Base-by-base conservation (phyloP, 768 basidiomycete species). In the Daedaleopsis nitida region DNA sequence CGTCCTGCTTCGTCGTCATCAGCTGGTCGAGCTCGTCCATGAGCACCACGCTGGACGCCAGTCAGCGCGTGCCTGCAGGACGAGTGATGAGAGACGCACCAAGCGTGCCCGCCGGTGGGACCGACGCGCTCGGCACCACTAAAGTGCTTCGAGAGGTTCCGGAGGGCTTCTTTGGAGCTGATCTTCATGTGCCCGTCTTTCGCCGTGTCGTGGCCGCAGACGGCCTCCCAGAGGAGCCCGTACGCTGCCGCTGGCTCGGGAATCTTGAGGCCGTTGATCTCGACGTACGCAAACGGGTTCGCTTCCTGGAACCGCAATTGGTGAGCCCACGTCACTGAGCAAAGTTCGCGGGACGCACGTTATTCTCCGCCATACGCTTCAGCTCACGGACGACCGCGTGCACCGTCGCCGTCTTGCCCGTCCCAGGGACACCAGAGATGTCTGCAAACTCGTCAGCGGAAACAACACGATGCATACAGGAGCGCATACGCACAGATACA, bases 21-120 rank as follows among this genome's bases (percentile, higher is more conserved):
- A 99, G 82, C 73, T 98, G 97, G 75, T 99, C 97, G 5, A 99
- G 82, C 75, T 99, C 97, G 72, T 99, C 96, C 93, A 99, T 98
- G 16, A 99, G 80, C 5, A 98, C 95, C 5, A 98, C 91, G 59
- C 95, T 98, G 65, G 8, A 11, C 21, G 34, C 16, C 24, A 24
- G 64, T 47, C 17, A 64, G 55, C 11, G 39, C 17, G 57, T 44
- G 38, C 27, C 27, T 55, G 11, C 16, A 3, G 16, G 9, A 16
- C 23, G 32, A 17, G 32, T 27, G 24, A n/a, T 27, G 23, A 7
- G 39, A 17, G 9, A 79, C 86, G 57, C 63, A 95, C 96, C 92
- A 97, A 10, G 96, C 94, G 73, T 94, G 92, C 17, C 86, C 85
- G 38, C 87, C 86, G 3, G 62, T 50, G 1, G 95, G 95, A 3